Evolutionary conservation across 176 grass and related monocot genomes (phyloP).

Genomic region (Musa troglodytarum): DNA sequence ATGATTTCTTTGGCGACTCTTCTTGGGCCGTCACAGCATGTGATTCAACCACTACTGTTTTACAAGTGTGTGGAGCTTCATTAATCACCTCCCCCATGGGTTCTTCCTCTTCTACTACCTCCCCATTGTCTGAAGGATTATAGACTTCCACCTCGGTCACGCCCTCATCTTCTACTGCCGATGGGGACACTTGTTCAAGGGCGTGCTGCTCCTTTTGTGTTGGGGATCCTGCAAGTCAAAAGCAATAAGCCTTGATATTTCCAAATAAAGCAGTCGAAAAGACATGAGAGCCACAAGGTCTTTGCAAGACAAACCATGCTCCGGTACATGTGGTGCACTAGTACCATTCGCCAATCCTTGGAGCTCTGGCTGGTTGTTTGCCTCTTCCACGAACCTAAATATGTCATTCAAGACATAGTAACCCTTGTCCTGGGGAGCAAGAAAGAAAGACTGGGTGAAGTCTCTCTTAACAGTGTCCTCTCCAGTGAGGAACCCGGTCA

Average conservation of each 20-base stretch:
- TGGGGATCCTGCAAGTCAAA: neutral
- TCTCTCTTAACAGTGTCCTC: slow-evolving; percentile 40
- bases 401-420: slow-evolving; percentile 90
- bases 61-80: slow-evolving; percentile 42
- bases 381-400: slow-evolving; percentile 52
- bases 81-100: slow-evolving; percentile 49
- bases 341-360: slow-evolving; percentile 46
- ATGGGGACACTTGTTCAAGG: neutral
- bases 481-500: slow-evolving; percentile 64
- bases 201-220: slow-evolving; percentile 18
- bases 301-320: slow-evolving; percentile 29
- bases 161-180: slow-evolving; percentile 29
- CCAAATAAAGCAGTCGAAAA: neutral
- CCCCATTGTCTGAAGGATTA: slow-evolving; percentile 43
- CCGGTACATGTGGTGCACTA: neutral
- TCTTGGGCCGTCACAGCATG: slow-evolving; percentile 13
- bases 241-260: neutral
- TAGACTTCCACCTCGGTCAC: slow-evolving; percentile 37
- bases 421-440: slow-evolving; percentile 85
- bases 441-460: slow-evolving; percentile 91
- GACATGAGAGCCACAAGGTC: neutral
- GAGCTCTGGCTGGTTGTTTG: slow-evolving; percentile 9
- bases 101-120: slow-evolving; percentile 45
- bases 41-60: neutral
- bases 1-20: slow-evolving; percentile 74